phyloP scores from a whole-genome alignment of 805 yeast species.

The Starmerella scarabaei region DNA sequence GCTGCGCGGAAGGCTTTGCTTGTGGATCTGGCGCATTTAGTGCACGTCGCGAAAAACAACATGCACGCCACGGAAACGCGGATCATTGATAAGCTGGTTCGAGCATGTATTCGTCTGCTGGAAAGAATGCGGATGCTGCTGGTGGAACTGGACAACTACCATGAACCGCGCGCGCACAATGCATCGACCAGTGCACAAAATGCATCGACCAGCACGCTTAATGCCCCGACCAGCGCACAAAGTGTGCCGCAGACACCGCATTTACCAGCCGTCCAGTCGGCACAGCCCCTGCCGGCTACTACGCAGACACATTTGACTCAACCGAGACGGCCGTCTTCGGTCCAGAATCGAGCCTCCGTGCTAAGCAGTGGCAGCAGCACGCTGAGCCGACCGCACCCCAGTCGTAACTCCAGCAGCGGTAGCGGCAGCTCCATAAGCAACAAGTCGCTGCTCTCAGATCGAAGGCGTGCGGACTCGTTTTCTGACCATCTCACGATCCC shows the following conservation, averaged over 20 bases:
- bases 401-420: neutral
- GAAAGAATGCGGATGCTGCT: conserved; percentile 26
- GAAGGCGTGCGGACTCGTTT: conserved; percentile 12
- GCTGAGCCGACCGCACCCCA: neutral
- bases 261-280: no score
- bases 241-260: neutral
- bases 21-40: conserved; percentile 31
- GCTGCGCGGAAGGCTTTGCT: conserved; percentile 28
- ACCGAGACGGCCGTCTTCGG: no score
- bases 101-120: conserved; percentile 25
- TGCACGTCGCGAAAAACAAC: conserved; percentile 28
- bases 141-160: conserved; percentile 23
- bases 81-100: conserved; percentile 25
- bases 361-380: neutral
- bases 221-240: no score
- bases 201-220: no score
- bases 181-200: no score
- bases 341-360: no score
- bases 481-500: conserved; percentile 18
- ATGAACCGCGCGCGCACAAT: no score
- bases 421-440: neutral
- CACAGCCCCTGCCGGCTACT: no score
- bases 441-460: neutral
- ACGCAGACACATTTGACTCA: no score
- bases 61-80: conserved; percentile 23